These are phyloP conservation scores for Coccomyxa sp. DNA, from an alignment of 139 green algal species.

Conservation along the genomic window DNA sequence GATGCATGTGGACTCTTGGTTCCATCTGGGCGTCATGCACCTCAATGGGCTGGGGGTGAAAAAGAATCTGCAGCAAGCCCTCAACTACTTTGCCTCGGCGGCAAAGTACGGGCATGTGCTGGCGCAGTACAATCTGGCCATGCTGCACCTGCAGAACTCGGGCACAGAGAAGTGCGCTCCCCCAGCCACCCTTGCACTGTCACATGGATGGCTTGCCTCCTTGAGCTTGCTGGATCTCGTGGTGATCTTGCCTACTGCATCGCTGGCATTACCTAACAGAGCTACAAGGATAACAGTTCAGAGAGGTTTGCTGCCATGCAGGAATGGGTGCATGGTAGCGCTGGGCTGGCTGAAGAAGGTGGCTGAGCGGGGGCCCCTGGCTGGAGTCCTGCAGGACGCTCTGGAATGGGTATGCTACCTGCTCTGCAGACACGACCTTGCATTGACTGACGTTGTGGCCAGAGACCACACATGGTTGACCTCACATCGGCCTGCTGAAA, in stretches of 20 bases:
- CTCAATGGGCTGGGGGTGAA: constrained; percentile 46
- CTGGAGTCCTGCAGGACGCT: constrained; percentile 40
- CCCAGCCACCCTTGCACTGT: not conserved
- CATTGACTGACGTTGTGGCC: too few relatives aligned
- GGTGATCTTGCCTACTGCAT: too few relatives aligned
- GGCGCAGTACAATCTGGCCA: constrained; percentile 88
- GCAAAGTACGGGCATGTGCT: constrained; percentile 61
- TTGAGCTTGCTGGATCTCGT: too few relatives aligned
- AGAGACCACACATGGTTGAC: too few relatives aligned
- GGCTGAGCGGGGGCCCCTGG: constrained; percentile 38
- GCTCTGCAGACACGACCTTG: too few relatives aligned
- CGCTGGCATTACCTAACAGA: too few relatives aligned
- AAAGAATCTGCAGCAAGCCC: constrained; percentile 17
- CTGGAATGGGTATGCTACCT: not conserved
- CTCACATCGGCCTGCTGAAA: too few relatives aligned
- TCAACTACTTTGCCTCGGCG: constrained; percentile 30
- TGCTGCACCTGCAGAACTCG: constrained; percentile 78
- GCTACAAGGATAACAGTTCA: too few relatives aligned
- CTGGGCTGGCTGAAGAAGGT: constrained; percentile 51
- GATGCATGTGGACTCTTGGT: constrained; percentile 60
- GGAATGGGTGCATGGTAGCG: constrained; percentile 36
- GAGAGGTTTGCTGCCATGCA: not conserved
- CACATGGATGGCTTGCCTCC: too few relatives aligned
- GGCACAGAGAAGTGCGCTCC: constrained; percentile 31
- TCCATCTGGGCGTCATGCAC: constrained; percentile 81